Evolutionary conservation across 768 basidiomycete genomes (phyloP).

Genomic region (Lepiota venenata): DNA sequence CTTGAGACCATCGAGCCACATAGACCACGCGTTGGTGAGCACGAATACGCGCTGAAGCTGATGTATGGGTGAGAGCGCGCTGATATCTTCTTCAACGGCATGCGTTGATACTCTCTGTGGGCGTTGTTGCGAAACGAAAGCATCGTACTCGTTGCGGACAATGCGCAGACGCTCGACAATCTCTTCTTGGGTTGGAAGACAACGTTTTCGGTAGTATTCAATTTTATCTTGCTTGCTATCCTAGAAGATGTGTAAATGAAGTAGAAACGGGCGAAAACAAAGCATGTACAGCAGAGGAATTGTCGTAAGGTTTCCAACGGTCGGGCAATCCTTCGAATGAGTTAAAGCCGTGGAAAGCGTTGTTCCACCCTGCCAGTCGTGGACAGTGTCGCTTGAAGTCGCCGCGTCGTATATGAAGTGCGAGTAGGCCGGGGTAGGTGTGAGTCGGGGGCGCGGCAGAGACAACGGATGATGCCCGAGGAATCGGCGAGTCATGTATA

Average conservation of each 20-base stretch:
- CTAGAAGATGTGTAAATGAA: neutral
- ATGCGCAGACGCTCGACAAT: conserved; percentile 34
- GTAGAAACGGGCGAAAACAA: neutral
- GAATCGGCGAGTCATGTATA: conserved; percentile 13
- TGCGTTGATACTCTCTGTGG: neutral
- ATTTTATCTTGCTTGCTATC: conserved; percentile 14
- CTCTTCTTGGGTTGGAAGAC: conserved; percentile 38
- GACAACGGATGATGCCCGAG: conserved; percentile 9
- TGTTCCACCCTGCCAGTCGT: conserved; percentile 41
- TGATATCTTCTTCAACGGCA: neutral
- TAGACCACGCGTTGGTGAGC: conserved; percentile 49
- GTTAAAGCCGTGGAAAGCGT: conserved; percentile 49
- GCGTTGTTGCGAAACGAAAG: neutral
- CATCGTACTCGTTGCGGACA: conserved; percentile 30
- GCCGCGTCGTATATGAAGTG: conserved; percentile 54
- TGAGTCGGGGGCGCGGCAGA: conserved; percentile 17
- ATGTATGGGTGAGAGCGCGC: neutral
- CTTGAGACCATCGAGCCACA: conserved; percentile 37
- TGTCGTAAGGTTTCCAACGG: conserved; percentile 29
- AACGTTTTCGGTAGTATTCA: conserved; percentile 38
- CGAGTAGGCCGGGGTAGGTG: conserved; percentile 40
- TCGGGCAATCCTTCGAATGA: conserved; percentile 38
- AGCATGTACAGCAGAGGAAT: neutral
- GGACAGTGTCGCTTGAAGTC: conserved; percentile 56
- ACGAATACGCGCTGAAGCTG: conserved; percentile 37